A percentile compares a stretch with the other conserved stretches of the same genome.
Evolutionary conservation across 768 basidiomycete species (phyloP).

Genomic region (Austroboletus eburneus): DNA sequence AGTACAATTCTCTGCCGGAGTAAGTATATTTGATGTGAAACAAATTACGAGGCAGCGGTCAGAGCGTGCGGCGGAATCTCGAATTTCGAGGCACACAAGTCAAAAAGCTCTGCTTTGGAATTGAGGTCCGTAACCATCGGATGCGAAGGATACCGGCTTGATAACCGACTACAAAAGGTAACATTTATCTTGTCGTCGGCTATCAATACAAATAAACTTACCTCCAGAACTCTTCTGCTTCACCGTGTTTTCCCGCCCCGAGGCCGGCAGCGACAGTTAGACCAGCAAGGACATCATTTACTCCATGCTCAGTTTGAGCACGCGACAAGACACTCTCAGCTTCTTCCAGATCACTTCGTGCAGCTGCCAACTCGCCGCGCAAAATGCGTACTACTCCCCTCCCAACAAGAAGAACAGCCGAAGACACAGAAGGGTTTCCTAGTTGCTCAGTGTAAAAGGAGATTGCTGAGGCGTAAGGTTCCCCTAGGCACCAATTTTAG

Average conservation of each 20-base stretch:
- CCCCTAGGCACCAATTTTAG: conserved; percentile 14
- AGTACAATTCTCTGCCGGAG: conserved; percentile 1
- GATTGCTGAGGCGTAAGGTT: conserved; percentile 37
- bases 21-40: neutral
- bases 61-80: conserved; percentile 52
- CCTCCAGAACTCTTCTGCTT: conserved; percentile 68
- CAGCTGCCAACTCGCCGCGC: conserved; percentile 66
- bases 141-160: conserved; percentile 56
- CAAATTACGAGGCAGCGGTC: conserved; percentile 7
- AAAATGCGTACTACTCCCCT: conserved; percentile 78
- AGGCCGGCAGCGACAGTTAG: conserved; percentile 61
- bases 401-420: conserved; percentile 70
- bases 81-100: conserved; percentile 56
- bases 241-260: conserved; percentile 49
- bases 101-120: conserved; percentile 61
- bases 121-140: conserved; percentile 64
- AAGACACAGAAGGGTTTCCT: conserved; percentile 72
- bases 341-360: conserved; percentile 80
- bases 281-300: conserved; percentile 63
- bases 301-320: conserved; percentile 38
- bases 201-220: conserved; percentile 34
- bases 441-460: conserved; percentile 82
- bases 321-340: conserved; percentile 46
- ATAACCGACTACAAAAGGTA: conserved; percentile 34
- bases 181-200: neutral